Conservation (phyloP, 2,329 filamentous ascomycete species). For the Trichoderma cornu-damae region DNA sequence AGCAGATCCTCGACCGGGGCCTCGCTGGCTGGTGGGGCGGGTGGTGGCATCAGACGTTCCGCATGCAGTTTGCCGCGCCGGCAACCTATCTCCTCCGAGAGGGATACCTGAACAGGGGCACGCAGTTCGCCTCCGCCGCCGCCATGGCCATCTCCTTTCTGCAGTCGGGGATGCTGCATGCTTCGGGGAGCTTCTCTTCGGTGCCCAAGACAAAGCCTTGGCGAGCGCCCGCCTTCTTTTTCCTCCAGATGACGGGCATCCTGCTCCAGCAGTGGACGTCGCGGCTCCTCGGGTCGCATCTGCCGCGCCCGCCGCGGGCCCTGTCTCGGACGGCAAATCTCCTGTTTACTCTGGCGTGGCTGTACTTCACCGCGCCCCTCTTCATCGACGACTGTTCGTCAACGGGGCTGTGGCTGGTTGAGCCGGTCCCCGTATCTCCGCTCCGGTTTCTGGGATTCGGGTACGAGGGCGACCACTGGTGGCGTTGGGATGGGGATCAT, state of each 20-base stretch:
- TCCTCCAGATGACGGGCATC: conserved; percentile 63
- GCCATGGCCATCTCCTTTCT: conserved; percentile 47
- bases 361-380: conserved; percentile 58
- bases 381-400: conserved; percentile 73
- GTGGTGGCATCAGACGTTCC: conserved; percentile 91
- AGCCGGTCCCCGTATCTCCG: conserved; percentile 72
- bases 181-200: conserved; percentile 61
- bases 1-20: conserved; percentile 59
- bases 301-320: conserved; percentile 39
- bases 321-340: conserved; percentile 55
- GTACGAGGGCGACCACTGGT: conserved; percentile 55
- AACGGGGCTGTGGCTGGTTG: conserved; percentile 71
- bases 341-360: conserved; percentile 58
- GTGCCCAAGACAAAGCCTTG: conserved; percentile 50
- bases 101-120: conserved; percentile 37
- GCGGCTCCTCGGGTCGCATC: conserved; percentile 30
- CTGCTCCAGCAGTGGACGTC: conserved; percentile 48
- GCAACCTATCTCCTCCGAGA: conserved; percentile 41
- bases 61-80: conserved; percentile 63
- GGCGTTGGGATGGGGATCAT: conserved; percentile 57
- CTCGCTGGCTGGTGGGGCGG: conserved; percentile 76
- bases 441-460: conserved; percentile 64
- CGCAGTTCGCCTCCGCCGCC: conserved; percentile 24
- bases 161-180: conserved; percentile 65
- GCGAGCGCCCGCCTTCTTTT: conserved; percentile 63